Base-by-base conservation (phyloP, 192 early-diverging fungal species). In the Podila horticola region DNA sequence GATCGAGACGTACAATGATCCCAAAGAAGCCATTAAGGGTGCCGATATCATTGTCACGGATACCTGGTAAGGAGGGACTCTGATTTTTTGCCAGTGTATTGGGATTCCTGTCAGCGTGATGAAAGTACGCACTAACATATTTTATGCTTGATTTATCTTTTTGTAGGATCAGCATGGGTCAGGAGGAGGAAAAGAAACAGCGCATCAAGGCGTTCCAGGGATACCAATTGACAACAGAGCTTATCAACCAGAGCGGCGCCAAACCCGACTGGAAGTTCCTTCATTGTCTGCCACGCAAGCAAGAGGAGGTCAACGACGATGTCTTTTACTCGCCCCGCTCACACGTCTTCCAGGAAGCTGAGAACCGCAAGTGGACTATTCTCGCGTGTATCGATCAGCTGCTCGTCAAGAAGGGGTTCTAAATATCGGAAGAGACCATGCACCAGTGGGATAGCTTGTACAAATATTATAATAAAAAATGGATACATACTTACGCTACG, bases 361-460 rank as follows among this genome's bases (percentile, higher is more conserved):
- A 99, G 84, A 98, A 99, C 89, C 91, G 98, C 79, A 99, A 99
- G 82, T 98, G 96, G 92, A 98, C 98, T 8, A 97, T 96, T 68
- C 83, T 99, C 71, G 92, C 97, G 2, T 94, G 95, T 13, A 88
- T 95, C 64, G 87, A 92, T 62, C 84, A 89, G 5, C 81, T 93
- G 49, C 68, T 95, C 22, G 88, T 91, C 31, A 84, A 87, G 48
- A 88, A 88, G 45, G 84, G 87, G 29, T 84, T 90, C 51, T 85
- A 55, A 11, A n/a, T 55, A 0, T 24, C 24, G 52, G 10, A 19
- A 22, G n/a, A 24, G 22, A 2, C 52, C 1, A 55, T 55, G 52
- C 52, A 55, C 6, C n/a, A 2, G 22, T 11, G 49, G 24, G 6
- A 55, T 24, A 9, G 52, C 52, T 55, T 17, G n/a, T 22, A 55